Evolutionary conservation across 495 filamentous ascomycete genomes (phyloP), one percentile per base, ranked within the genome.

Genomic region (Acidiella bohemica): DNA sequence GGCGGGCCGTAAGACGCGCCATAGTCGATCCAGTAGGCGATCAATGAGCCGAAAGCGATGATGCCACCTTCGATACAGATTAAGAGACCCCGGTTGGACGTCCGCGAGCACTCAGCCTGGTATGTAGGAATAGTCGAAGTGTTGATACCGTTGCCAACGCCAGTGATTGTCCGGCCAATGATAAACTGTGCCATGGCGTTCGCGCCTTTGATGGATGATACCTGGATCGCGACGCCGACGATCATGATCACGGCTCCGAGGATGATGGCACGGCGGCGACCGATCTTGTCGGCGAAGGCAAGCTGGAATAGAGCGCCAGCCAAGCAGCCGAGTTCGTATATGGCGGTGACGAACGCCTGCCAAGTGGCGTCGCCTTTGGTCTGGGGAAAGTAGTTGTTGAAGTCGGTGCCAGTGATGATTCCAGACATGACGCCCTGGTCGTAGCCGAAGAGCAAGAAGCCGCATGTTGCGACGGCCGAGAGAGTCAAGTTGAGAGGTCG

Each of bases 21-120:
- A 46, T 81, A 88, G 50, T 85, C 80, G 41, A 88, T 67, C 82
- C 82, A 88, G 63, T 87, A 87, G 19, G 80, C 80, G 20, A 86
- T 75, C 29, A 84, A 60, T 7, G 72, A 77, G 32, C 83, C 83
- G 39, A 87, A 81, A 29, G 81, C 81, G 45, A 87, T 84, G 44
- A 75, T 67, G 49, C 73, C 76, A 47, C 84, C 84, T 53, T 87
- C 80, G 39, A 88, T 84, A 61, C 81, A 87, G 54, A 92, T 85
- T 34, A 86, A 60, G 4, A 85, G 72, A 41, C 83, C 84, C 49
- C 83, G 72, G 57, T 87, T 87, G 50, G 70, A 75, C 0, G 81
- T 76, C 44, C 76, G 75, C 19, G 74, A 78, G 58, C 79, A 81
- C 55, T 82, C 78, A 8, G 78, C 80, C 60, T 87, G 81, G 53